Base-by-base conservation (phyloP, 2,329 filamentous ascomycete species). In the Exophiala sp. region DNA sequence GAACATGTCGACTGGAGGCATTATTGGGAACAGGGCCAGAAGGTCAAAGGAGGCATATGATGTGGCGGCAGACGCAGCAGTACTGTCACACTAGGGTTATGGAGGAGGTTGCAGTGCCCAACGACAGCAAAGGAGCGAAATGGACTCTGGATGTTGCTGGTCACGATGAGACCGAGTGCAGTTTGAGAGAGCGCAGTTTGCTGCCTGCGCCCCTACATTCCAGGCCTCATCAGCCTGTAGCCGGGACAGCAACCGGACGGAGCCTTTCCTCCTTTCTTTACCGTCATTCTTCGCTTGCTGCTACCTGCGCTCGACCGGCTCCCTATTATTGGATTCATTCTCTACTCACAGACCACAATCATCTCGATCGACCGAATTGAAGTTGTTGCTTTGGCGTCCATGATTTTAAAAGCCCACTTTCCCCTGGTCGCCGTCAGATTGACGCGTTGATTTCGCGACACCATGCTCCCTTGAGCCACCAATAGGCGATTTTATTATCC, bases 381-480 rank as follows among this genome's bases (percentile, higher is more conserved):
- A 27, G 6, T 27, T 10, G 24, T 5, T 27, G 24, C 24, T 27
- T 27, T 27, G 6, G 9, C 6, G 30, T 18, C 34, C 34, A 34
- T 34, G 9, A 34, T 27, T 10, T 32, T 8, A 13, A 16, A 37
- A 37, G 19, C 4, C 34, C 34, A 18, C 14, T 16, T 34, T n/a
- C 34, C 43, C 27, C 19, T 24, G 16, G 18, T 43, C 32, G 27
- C 50, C 13, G 35, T 48, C 44, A 55, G 44, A 56, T 58, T 56
- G 46, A 52, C 56, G 56, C 46, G 56, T 58, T 49, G 50, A 55
- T 58, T 57, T 58, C 53, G 56, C 43, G 56, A 54, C 44, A 29
- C 34, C 14, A 34, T 19, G 18, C 22, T 35, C 19, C 7, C 16
- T 21, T 5, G 8, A 6, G n/a, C 16, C 3, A 10, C 56, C 53